A percentile compares a stretch with the other conserved stretches of the same genome.
Conservation (phyloP, 2,329 filamentous ascomycete genomes). For the Bretziella fagacearum region DNA sequence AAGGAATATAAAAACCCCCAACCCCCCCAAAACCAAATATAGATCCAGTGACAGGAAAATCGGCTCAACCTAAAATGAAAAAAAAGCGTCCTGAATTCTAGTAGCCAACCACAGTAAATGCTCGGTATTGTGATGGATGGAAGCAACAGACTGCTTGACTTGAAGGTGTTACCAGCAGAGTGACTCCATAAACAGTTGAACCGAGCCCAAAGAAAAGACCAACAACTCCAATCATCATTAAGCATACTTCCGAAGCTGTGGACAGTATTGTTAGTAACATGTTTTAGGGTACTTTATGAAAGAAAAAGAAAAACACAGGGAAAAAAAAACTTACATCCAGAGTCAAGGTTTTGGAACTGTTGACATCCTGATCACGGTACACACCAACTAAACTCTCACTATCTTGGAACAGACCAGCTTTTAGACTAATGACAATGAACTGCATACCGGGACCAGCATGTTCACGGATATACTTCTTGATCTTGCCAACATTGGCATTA, state of each 20-base stretch:
- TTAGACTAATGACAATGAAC: slow-evolving; percentile 94
- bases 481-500: slow-evolving; percentile 89
- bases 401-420: slow-evolving; percentile 88
- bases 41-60: neutral
- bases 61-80: too few species aligned
- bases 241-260: slow-evolving; percentile 13
- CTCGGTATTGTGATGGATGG: too few species aligned
- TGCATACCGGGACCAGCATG: slow-evolving; percentile 96
- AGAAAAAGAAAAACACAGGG: neutral
- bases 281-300: neutral
- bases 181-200: neutral
- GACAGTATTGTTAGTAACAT: slow-evolving; percentile 5
- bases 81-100: too few species aligned
- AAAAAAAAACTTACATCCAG: slow-evolving; percentile 60
- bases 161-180: too few species aligned
- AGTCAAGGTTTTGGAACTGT: slow-evolving; percentile 79
- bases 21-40: neutral
- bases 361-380: slow-evolving; percentile 85
- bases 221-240: neutral
- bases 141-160: too few species aligned
- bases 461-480: slow-evolving; percentile 89
- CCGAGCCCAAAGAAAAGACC: neutral
- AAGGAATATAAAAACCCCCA: neutral
- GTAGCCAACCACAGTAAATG: too few species aligned
- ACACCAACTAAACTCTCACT: slow-evolving; percentile 92